Evolutionary conservation across 768 basidiomycete species (phyloP).

Genomic region (Rhodotorula paludigena): DNA sequence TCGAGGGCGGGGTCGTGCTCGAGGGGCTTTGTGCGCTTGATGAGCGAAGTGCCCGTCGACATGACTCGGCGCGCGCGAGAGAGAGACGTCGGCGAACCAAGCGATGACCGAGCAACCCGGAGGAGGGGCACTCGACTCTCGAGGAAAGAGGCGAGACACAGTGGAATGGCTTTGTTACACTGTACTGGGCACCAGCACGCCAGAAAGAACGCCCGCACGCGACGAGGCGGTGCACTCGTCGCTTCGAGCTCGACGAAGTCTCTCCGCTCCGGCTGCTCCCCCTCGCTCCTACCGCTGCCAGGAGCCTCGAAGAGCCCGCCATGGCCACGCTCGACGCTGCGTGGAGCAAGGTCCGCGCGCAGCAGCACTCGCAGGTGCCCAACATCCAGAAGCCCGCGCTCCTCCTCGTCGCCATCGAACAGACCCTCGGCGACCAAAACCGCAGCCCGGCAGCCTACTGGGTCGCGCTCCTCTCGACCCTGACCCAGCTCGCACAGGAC

Average conservation of each 20-base stretch:
- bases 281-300: too few relatives aligned
- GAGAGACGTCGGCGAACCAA: too few relatives aligned
- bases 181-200: too few relatives aligned
- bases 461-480: conserved; percentile 77
- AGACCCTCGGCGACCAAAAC: conserved; percentile 33
- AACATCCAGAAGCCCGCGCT: conserved; percentile 26
- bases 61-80: not conserved
- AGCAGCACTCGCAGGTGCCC: conserved; percentile 6
- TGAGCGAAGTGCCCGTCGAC: not conserved
- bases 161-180: too few relatives aligned
- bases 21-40: conserved; percentile 25
- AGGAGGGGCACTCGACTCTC: too few relatives aligned
- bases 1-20: conserved; percentile 37
- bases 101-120: too few relatives aligned
- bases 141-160: too few relatives aligned
- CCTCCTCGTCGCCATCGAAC: conserved; percentile 33
- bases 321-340: conserved; percentile 6
- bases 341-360: conserved; percentile 32
- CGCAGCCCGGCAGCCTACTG: conserved; percentile 82
- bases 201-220: too few relatives aligned
- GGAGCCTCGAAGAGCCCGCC: too few relatives aligned
- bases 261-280: too few relatives aligned
- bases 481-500: conserved; percentile 66
- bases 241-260: too few relatives aligned
- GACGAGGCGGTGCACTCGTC: too few relatives aligned